phyloP scores from a whole-genome alignment of 495 filamentous ascomycete genomes.

The Penicillium bovifimosum region DNA sequence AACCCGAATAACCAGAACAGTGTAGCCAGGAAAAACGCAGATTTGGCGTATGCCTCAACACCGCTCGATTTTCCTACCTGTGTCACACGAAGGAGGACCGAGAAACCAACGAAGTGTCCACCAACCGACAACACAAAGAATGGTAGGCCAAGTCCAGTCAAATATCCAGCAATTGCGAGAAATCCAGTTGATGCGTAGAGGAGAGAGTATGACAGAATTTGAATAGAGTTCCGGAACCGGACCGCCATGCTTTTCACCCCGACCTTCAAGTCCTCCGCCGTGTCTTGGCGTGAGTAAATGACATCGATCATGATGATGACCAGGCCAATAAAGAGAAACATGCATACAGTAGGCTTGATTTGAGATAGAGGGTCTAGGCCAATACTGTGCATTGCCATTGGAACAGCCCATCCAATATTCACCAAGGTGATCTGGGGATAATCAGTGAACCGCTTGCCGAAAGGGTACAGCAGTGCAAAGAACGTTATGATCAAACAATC shows the following conservation, averaged over 20 bases:
- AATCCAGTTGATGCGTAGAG: background rate
- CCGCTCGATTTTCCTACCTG: background rate
- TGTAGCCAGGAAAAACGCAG: background rate
- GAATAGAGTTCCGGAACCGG: slow-evolving; percentile 14
- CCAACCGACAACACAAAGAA: background rate
- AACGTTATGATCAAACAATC: background rate
- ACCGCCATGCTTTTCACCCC: slow-evolving; percentile 38
- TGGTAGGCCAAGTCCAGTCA: background rate
- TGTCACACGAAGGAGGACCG: background rate
- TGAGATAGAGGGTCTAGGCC: background rate
- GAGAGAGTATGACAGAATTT: background rate
- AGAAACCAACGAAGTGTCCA: background rate
- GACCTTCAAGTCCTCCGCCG: slow-evolving; percentile 36
- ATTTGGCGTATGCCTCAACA: background rate
- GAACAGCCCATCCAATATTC: background rate
- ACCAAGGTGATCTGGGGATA: background rate
- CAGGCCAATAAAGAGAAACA: background rate
- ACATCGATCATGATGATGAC: slow-evolving; percentile 37
- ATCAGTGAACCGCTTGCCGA: background rate
- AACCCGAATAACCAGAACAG: background rate
- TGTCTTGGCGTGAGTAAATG: slow-evolving; percentile 39
- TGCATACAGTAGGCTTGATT: background rate
- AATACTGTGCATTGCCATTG: background rate
- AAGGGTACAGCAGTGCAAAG: background rate
- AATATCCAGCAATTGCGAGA: background rate